Evolutionary conservation across 1,139 yeast genomes (phyloP), one percentile per base, ranked within the genome.

Genomic region (Meyerozyma guilliermondii): DNA sequence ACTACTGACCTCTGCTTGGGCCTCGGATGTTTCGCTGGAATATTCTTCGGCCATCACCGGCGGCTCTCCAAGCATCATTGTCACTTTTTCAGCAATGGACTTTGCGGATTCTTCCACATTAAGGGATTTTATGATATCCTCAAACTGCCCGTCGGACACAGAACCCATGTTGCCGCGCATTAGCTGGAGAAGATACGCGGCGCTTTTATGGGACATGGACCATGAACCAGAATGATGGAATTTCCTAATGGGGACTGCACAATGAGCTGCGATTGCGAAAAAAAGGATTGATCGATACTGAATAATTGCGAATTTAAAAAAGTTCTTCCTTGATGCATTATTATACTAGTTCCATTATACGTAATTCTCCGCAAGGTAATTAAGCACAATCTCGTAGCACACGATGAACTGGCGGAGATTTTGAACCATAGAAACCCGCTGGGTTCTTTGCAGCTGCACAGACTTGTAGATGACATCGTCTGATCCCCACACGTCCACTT

Each of bases 401-500:
- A 64, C 66, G 26, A 71, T 62, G 48, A 58, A 71, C 53, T 71
- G 77, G 49, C 67, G 74, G 43, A 71, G 61, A 49, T 68, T 71
- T 46, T 71, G 77, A 13, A 71, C 76, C 78, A 72, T 72, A 10
- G 72, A 63, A 20, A 72, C 62, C 44, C 78, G 50, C 53, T 70
- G 76, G 41, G 63, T 65, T 39, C 78, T 52, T 53, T 71, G 72
- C 47, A 57, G 62, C 47, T 68, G 74, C 17, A 71, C 62, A 22
- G 71, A 55, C 47, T 65, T 63, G 51, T 67, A 71, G 7, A 59
- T 48, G 43, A 59, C 46, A 37, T 59, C 63, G n/a, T 46, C 47
- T 8, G 26, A 24, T 16, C 51, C 52, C 52, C 52, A 50, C 6
- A 50, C 47, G 13, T 47, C 48, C 17, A 42, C 37, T 16, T 37